A percentile compares a stretch with the other conserved stretches of the same genome.
These are phyloP conservation scores for Epichloe hybrida DNA, from an alignment of 2,329 filamentous ascomycete species.

Conservation along the genomic window DNA sequence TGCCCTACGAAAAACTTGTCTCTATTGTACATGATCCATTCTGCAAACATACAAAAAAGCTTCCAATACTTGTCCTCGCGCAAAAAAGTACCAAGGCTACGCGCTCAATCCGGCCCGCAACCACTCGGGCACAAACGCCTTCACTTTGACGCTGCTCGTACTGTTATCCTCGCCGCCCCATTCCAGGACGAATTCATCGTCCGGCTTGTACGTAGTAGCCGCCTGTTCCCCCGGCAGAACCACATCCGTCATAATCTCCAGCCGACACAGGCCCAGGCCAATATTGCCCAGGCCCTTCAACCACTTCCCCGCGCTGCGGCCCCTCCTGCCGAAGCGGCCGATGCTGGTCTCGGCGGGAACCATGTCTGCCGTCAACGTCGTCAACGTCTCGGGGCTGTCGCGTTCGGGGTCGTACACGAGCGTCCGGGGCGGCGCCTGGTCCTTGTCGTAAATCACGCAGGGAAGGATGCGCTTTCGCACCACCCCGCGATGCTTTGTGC, in stretches of 20 bases:
- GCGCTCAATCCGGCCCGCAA: slow-evolving; percentile 26
- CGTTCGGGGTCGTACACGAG: slow-evolving; percentile 33
- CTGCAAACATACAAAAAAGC: not conserved
- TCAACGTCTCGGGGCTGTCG: slow-evolving; percentile 11
- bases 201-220: slow-evolving; percentile 46
- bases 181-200: slow-evolving; percentile 48
- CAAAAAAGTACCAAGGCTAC: not conserved
- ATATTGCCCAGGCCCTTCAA: slow-evolving; percentile 70
- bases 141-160: slow-evolving; percentile 38
- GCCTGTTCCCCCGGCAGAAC: slow-evolving; percentile 55
- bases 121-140: slow-evolving; percentile 80
- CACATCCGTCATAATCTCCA: slow-evolving; percentile 84
- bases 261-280: slow-evolving; percentile 70
- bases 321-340: slow-evolving; percentile 37
- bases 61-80: not conserved
- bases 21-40: not conserved
- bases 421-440: slow-evolving; percentile 21
- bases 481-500: slow-evolving; percentile 87
- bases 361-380: slow-evolving; percentile 17
- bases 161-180: slow-evolving; percentile 30
- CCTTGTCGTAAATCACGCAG: slow-evolving; percentile 52
- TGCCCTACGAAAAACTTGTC: too few species aligned
- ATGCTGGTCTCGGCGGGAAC: slow-evolving; percentile 36
- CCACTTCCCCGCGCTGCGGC: slow-evolving; percentile 70
- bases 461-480: slow-evolving; percentile 84